Conservation (phyloP, 106 monocot genomes). For the Cymbidium sinense region DNA sequence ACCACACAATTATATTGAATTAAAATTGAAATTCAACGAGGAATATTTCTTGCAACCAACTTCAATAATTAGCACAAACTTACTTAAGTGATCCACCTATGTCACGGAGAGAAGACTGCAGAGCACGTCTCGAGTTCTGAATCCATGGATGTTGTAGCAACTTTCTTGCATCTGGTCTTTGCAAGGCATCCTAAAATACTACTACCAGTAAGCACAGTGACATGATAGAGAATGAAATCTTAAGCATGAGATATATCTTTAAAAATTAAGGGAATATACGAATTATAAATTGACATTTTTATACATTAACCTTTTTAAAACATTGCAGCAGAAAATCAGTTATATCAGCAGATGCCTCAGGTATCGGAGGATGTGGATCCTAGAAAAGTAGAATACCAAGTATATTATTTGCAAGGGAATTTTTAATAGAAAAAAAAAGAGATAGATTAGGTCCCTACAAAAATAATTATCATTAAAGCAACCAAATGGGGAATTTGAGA, state of each 20-base stretch:
- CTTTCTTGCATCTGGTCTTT: constrained; percentile 19
- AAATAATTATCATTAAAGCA: not conserved
- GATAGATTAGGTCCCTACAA: not conserved
- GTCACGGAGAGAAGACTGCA: constrained; percentile 20
- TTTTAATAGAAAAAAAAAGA: not conserved
- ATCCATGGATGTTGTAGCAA: constrained; percentile 21
- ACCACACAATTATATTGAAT: not conserved
- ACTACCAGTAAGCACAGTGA: not conserved
- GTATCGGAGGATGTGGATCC: constrained; percentile 13
- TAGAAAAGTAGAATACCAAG: not conserved
- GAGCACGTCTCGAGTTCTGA: constrained; percentile 18
- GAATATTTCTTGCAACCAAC: not conserved
- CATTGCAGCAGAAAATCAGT: constrained; percentile 12
- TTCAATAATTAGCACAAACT: not conserved
- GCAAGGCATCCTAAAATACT: constrained; percentile 14
- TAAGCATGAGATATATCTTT: not conserved
- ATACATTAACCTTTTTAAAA: not conserved
- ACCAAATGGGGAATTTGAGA: not conserved
- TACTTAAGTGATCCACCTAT: constrained; percentile 8
- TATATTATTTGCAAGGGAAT: not conserved
- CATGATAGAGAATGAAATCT: not conserved
- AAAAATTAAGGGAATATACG: not conserved
- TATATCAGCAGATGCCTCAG: constrained; percentile 10
- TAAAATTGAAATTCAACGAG: not conserved
- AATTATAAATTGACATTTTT: not conserved